A percentile compares a stretch with the other conserved stretches of the same genome.
phyloP scores from a whole-genome alignment of 306 rosid species.

The Potentilla sterilis region DNA sequence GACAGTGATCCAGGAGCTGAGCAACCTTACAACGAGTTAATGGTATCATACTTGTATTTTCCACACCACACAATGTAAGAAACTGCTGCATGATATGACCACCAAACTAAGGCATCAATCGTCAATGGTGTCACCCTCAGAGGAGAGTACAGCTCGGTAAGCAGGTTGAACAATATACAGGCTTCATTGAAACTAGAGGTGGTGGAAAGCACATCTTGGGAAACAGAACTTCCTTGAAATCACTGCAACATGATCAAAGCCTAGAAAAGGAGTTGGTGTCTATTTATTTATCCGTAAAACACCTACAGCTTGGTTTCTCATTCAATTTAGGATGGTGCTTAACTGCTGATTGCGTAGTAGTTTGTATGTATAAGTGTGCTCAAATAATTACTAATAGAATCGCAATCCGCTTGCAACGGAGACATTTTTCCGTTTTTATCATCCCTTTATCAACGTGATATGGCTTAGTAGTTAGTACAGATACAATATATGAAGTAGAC shows the following conservation, averaged over 20 bases:
- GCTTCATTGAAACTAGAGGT: constrained; percentile 15
- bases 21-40: constrained; percentile 23
- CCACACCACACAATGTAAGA: background rate
- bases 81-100: background rate
- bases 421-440: background rate
- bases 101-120: background rate
- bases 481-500: background rate
- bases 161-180: constrained; percentile 15
- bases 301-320: background rate
- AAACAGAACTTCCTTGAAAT: background rate
- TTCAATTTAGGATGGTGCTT: background rate
- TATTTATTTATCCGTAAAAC: background rate
- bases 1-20: constrained; percentile 56
- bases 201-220: constrained; percentile 5
- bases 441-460: no score
- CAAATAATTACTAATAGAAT: background rate
- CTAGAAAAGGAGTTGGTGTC: background rate
- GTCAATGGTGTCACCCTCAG: background rate
- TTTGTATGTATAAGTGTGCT: background rate
- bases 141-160: background rate
- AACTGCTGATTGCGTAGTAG: background rate
- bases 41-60: background rate
- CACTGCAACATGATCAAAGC: background rate
- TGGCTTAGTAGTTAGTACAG: background rate
- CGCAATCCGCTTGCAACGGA: background rate